phyloP scores from a whole-genome alignment of 1,284 basidiomycete species.

The Sphagnurus paluster region DNA sequence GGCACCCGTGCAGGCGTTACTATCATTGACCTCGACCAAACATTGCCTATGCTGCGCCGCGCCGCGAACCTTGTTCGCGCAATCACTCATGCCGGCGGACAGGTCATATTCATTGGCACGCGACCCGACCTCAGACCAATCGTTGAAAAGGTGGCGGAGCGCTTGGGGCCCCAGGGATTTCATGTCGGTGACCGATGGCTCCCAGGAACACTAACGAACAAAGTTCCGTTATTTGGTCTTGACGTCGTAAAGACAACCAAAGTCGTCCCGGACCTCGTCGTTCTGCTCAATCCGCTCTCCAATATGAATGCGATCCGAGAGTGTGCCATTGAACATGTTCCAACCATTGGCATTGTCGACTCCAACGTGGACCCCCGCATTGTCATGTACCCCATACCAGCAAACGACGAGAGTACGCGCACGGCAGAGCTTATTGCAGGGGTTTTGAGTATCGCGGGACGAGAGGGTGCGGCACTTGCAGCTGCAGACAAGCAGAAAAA shows the following conservation, averaged over 20 bases:
- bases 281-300: slow-evolving; percentile 86
- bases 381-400: slow-evolving; percentile 98
- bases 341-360: slow-evolving; percentile 90
- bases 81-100: slow-evolving; percentile 81
- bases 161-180: slow-evolving; percentile 78
- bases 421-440: slow-evolving; percentile 91
- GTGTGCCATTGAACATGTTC: slow-evolving; percentile 81
- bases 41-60: slow-evolving; percentile 87
- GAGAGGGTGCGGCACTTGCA: slow-evolving; percentile 67
- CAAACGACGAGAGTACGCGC: slow-evolving; percentile 93
- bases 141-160: slow-evolving; percentile 79
- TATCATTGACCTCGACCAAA: slow-evolving; percentile 95
- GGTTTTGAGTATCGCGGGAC: slow-evolving; percentile 88
- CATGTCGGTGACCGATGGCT: slow-evolving; percentile 90
- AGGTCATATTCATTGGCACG: slow-evolving; percentile 90
- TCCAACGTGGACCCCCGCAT: slow-evolving; percentile 95
- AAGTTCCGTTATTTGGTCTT: slow-evolving; percentile 73
- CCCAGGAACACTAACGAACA: slow-evolving; percentile 93
- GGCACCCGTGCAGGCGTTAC: slow-evolving; percentile 89
- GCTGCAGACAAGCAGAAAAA: slow-evolving; percentile 25
- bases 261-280: slow-evolving; percentile 82
- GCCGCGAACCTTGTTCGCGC: slow-evolving; percentile 88
- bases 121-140: slow-evolving; percentile 75
- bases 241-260: slow-evolving; percentile 57
- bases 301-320: slow-evolving; percentile 86